Evolutionary conservation across 2,329 filamentous ascomycete species (phyloP), one percentile per base, ranked within the genome.

Genomic region (Bipolaris sorokiniana): DNA sequence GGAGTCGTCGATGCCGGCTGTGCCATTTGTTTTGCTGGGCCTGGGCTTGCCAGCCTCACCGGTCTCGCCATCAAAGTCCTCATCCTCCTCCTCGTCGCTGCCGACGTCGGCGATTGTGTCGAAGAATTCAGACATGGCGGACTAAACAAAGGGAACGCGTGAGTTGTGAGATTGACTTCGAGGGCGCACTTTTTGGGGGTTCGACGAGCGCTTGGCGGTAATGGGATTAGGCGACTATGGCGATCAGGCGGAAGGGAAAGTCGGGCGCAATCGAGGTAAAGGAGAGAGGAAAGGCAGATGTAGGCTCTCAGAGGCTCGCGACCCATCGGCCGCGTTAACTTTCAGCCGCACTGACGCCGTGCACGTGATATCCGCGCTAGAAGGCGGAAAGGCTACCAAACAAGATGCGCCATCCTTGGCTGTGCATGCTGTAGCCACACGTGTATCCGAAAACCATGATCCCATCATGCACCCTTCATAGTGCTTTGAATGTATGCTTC

Each of bases 51-150:
- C 70, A 38, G 58, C 59, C 44, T 69, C 67, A 18, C 36, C 54
- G 11, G 54, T 46, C n/a, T 59, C 57, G 48, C 64, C 69, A 60
- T 76, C 74, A 51, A 72, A 75, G 51, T 76, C 73, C 54, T 75
- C 75, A 53, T 77, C 75, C 33, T 77, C 76, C 51, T 77, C 75
- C 53, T 69, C 67, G 57, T 69, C 67, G 65, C 88, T 88, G 73
- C 93, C 93, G 58, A 97, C 81, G 77, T 96, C 88, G 67, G 94
- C 95, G 80, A 92, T 89, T 63, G 88, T 88, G 67, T 94, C 88
- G 71, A 99, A 88, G 73, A 97, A 82, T 74, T 92, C 65, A 44
- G 70, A 59, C 72, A 76, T 77, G 59, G 57, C 68, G 55, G 46
- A 50, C 28, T 49, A 59, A 61, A 69, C 65, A 73, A 70, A 71